Base-by-base conservation (phyloP, 176 grass and related monocot genomes). In the Rhynchospora pubera region DNA sequence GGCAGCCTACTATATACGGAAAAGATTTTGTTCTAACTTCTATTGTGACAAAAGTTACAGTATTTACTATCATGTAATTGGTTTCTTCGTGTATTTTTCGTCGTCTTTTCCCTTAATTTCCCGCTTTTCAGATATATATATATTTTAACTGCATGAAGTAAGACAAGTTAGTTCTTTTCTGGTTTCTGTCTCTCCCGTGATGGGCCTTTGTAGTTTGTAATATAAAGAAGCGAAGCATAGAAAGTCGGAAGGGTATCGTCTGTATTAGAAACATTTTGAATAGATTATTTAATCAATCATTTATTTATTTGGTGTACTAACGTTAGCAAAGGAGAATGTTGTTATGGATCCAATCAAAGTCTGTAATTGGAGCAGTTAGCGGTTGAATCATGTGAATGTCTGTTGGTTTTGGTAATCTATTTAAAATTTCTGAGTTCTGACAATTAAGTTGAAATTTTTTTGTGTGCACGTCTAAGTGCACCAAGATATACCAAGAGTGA, bases 311-410 rank as follows among this genome's bases (percentile, higher is more conserved):
- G 8, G 51, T 56, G 16, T 55, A 53, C 14, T 55, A 50, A 55
- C 7, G 9, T 16, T 77, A 32, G 50, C 22, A 16, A 48, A 56
- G 24, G 50, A 77, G 72, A 77, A 56, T 77, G 72, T 77, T n/a
- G 72, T 30, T 32, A 56, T 16, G 72, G 2, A 77, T 77, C 50
- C 24, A 77, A 77, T 34, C 72, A 52, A 77, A 77, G 72, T 77
- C 55, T 77, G 72, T 24, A 77, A 77, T 77, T 77, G 72, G 22
- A 77, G 24, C 72, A 77, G 72, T 77, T 77, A 77, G 72, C 50
- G 72, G 72, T 77, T 77, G 23, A 77, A 56, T 76, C 72, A 76
- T 55, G 71, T 76, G 72, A 55, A 76, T 77, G 50, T 77, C 48
- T 56, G 72, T 56, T 56, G 50, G 23, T 77, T 56, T 77, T 8